Evolutionary conservation across 1,139 yeast genomes (phyloP).

Genomic region (Saccharomycopsis hybrid): DNA sequence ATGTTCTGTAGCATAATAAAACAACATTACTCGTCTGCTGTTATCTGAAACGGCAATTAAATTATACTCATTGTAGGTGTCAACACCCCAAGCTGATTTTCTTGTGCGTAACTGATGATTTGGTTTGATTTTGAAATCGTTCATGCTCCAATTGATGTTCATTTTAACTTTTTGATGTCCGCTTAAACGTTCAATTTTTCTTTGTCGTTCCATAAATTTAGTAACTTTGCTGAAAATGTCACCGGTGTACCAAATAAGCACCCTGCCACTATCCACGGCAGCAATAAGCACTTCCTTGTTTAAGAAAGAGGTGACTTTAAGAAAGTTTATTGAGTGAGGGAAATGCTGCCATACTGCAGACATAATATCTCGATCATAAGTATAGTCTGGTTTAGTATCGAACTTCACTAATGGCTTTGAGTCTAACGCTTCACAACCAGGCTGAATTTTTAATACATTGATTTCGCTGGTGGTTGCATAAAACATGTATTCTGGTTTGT

Average conservation of each 20-base stretch:
- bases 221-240: slow-evolving; percentile 16
- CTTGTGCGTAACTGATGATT: slow-evolving; percentile 35
- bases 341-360: slow-evolving; percentile 43
- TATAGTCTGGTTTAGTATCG: neutral
- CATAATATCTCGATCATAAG: neutral
- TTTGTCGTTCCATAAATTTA: neutral
- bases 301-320: slow-evolving; percentile 30
- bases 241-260: slow-evolving; percentile 39
- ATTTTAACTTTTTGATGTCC: neutral
- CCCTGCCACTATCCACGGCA: slow-evolving; percentile 53
- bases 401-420: neutral
- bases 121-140: slow-evolving; percentile 28
- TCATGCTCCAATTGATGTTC: neutral
- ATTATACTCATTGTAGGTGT: slow-evolving; percentile 33
- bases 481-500: slow-evolving; percentile 2
- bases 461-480: neutral
- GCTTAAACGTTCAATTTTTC: neutral
- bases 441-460: slow-evolving; percentile 5
- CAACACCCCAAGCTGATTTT: slow-evolving; percentile 65
- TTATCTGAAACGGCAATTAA: slow-evolving; percentile 54
- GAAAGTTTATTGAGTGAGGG: slow-evolving; percentile 53
- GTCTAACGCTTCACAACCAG: neutral
- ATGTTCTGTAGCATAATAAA: slow-evolving; percentile 27
- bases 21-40: slow-evolving; percentile 40
- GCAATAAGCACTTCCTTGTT: slow-evolving; percentile 38